Conservation (phyloP, 306 rosid species). For the Mimosa pudica region DNA sequence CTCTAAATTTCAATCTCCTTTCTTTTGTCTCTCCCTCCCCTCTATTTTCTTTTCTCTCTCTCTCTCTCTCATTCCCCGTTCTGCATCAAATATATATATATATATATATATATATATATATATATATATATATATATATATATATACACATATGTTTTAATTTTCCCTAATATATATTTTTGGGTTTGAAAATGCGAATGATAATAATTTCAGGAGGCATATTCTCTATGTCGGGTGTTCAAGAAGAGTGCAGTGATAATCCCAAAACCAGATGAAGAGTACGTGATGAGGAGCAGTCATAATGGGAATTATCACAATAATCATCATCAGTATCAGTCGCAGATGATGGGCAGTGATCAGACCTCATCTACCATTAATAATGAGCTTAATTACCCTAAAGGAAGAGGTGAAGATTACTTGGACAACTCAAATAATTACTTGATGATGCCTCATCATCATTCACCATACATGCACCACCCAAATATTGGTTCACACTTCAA, state of each 20-base stretch:
- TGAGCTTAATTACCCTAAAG: conserved; percentile 63
- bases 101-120: too few relatives aligned
- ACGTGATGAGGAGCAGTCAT: conserved; percentile 40
- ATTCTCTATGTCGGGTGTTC: conserved; percentile 84
- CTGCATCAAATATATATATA: too few relatives aligned
- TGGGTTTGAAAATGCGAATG: too few relatives aligned
- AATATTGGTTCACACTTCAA: background rate
- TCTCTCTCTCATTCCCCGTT: too few relatives aligned
- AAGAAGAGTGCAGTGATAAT: conserved; percentile 64
- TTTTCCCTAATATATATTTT: too few relatives aligned
- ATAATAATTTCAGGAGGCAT: conserved; percentile 66
- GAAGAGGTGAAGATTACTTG: conserved; percentile 65
- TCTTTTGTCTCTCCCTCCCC: too few relatives aligned
- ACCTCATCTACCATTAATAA: conserved; percentile 53
- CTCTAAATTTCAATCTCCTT: too few relatives aligned
- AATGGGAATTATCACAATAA: conserved; percentile 37
- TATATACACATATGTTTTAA: too few relatives aligned
- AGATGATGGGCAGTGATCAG: conserved; percentile 54
- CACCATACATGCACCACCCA: background rate
- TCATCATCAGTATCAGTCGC: background rate
- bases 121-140: too few relatives aligned
- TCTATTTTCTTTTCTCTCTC: too few relatives aligned
- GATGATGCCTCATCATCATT: conserved; percentile 42
- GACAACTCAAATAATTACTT: conserved; percentile 60
- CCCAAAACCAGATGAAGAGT: conserved; percentile 66